These are phyloP conservation scores for Mycena rebaudengoi DNA, from an alignment of 768 basidiomycete species.

Conservation along the genomic window DNA sequence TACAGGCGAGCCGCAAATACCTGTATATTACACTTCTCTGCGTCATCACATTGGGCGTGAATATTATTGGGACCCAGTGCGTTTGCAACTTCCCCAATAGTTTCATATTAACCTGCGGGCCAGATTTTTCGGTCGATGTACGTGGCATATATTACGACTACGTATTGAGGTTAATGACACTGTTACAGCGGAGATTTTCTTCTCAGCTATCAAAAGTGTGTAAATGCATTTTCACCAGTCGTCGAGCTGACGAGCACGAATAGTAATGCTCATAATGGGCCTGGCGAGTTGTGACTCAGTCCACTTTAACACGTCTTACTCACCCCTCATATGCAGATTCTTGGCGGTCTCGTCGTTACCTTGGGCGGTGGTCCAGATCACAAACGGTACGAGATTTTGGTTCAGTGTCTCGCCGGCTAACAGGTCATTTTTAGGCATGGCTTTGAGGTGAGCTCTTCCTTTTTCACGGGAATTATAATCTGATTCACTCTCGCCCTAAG, in stretches of 20 bases:
- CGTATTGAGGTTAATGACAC: neutral
- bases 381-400: neutral
- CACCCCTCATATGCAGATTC: neutral
- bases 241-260: neutral
- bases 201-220: neutral
- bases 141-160: neutral
- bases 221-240: neutral
- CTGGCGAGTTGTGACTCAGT: too few relatives aligned
- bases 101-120: neutral
- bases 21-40: neutral
- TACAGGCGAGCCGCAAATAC: neutral
- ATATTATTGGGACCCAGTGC: neutral
- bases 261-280: neutral
- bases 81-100: neutral
- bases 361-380: neutral
- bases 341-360: neutral
- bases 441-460: neutral
- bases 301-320: neutral
- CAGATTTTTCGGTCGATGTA: neutral
- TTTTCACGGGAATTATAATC: neutral
- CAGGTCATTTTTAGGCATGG: too few relatives aligned
- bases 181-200: neutral
- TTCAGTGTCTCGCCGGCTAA: neutral
- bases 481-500: neutral
- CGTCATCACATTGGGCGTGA: neutral